Conservation (phyloP, 495 filamentous ascomycete genomes). For the Penicillium cosmopolitanum region DNA sequence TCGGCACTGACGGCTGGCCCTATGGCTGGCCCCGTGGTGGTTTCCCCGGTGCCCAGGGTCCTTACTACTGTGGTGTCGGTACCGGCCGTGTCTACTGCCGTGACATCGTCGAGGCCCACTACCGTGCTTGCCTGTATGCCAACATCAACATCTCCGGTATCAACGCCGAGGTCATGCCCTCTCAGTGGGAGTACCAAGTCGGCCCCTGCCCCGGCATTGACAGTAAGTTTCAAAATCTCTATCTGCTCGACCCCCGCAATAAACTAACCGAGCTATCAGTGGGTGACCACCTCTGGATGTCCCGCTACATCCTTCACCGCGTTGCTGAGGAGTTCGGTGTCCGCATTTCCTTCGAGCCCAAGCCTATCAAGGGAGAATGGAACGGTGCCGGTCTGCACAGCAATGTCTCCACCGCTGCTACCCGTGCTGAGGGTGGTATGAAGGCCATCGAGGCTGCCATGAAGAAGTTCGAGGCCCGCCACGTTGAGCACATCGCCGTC, state of each 20-base stretch:
- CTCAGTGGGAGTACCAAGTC: constrained; percentile 99
- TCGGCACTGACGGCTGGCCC: constrained; percentile 83
- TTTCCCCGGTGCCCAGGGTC: constrained; percentile 95
- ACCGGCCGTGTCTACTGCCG: constrained; percentile 97
- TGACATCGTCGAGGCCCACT: constrained; percentile 98
- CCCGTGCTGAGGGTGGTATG: constrained; percentile 91
- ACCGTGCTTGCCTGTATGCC: constrained; percentile 93
- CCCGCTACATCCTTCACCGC: constrained; percentile 94
- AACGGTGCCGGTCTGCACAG: constrained; percentile 98
- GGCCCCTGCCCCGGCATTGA: constrained; percentile 92
- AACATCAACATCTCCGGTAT: constrained; percentile 95
- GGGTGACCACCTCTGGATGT: constrained; percentile 97
- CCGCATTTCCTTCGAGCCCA: constrained; percentile 94
- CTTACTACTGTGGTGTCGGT: constrained; percentile 99
- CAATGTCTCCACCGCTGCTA: constrained; percentile 89
- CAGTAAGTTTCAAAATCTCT: constrained; percentile 50
- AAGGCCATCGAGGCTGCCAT: constrained; percentile 86
- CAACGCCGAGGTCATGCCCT: constrained; percentile 98
- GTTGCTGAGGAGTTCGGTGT: constrained; percentile 97
- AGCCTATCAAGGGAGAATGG: constrained; percentile 99
- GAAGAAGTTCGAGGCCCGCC: constrained; percentile 86
- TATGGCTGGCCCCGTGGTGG: constrained; percentile 95
- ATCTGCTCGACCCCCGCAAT: constrained; percentile 4
- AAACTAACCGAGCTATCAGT: constrained; percentile 51
- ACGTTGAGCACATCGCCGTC: constrained; percentile 94